Conservation (phyloP, 306 rosid species). For the Inga leiocalycina region DNA sequence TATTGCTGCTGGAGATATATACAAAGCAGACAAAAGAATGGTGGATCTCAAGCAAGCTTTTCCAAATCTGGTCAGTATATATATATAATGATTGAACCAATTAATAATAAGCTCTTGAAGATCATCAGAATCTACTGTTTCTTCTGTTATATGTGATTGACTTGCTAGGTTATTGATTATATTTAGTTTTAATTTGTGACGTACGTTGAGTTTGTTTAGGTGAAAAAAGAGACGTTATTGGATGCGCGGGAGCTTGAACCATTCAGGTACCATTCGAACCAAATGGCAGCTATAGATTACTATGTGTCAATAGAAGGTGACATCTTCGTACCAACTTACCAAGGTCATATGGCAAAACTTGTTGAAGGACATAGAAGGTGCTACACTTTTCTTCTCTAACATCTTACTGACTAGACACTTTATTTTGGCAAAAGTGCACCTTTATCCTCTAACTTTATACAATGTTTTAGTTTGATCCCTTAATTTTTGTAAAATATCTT, state of each 20-base stretch:
- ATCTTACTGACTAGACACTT: too few species aligned
- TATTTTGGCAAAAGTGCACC: too few species aligned
- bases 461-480: too few species aligned
- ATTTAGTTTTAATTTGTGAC: neutral
- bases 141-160: neutral
- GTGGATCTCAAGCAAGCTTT: constrained; percentile 47
- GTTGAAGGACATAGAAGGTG: constrained; percentile 84
- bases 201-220: constrained; percentile 2
- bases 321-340: constrained; percentile 67
- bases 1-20: constrained; percentile 79
- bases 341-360: constrained; percentile 83
- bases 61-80: constrained; percentile 64
- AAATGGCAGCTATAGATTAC: constrained; percentile 84
- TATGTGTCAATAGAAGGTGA: constrained; percentile 76
- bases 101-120: neutral
- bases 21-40: constrained; percentile 68
- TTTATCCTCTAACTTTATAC: too few species aligned
- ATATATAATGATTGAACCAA: neutral
- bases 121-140: neutral
- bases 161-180: neutral
- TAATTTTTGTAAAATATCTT: too few species aligned
- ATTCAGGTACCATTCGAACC: constrained; percentile 68
- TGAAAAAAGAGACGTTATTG: constrained; percentile 71
- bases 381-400: neutral
- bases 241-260: constrained; percentile 63